Percentiles rank a stretch among this genome's conserved stretches.
Evolutionary conservation across 371 early-diverging fungal genomes (phyloP).

Genomic region (Apophysomyces variabilis): DNA sequence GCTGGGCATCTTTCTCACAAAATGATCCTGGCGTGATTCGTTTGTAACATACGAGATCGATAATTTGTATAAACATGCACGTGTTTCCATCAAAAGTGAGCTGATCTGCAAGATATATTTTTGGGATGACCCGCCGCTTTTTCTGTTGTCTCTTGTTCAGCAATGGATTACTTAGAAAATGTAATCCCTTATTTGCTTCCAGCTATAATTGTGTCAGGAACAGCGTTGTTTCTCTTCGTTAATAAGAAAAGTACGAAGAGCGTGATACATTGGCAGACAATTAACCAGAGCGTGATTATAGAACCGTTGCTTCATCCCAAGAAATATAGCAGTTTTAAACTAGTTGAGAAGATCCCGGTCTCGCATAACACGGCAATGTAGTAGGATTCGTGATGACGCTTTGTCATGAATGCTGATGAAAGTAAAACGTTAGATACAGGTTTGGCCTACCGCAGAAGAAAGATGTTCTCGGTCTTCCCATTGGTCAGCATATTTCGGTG

Average conservation of each 20-base stretch:
- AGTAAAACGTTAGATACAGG: constrained; percentile 57
- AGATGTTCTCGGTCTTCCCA: constrained; percentile 76
- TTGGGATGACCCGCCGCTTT: neutral
- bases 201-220: constrained; percentile 45
- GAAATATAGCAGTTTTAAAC: neutral
- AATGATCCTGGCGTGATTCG: neutral
- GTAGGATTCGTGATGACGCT: neutral
- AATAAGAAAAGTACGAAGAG: constrained; percentile 35
- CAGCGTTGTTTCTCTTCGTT: constrained; percentile 48
- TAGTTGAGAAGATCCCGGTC: constrained; percentile 1
- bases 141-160: constrained; percentile 7
- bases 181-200: constrained; percentile 48
- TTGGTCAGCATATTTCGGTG: constrained; percentile 89
- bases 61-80: constrained; percentile 3
- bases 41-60: neutral
- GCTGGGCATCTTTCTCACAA: constrained; percentile 2
- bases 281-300: constrained; percentile 15
- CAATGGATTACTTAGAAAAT: constrained; percentile 46
- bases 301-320: constrained; percentile 17
- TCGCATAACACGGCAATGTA: constrained; percentile 6
- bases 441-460: constrained; percentile 71
- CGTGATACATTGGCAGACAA: neutral
- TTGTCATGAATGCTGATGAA: neutral
- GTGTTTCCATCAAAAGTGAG: constrained; percentile 10
- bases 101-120: constrained; percentile 4